Conservation (phyloP, 257 asterid genomes). For the Rehmannia glutinosa region DNA sequence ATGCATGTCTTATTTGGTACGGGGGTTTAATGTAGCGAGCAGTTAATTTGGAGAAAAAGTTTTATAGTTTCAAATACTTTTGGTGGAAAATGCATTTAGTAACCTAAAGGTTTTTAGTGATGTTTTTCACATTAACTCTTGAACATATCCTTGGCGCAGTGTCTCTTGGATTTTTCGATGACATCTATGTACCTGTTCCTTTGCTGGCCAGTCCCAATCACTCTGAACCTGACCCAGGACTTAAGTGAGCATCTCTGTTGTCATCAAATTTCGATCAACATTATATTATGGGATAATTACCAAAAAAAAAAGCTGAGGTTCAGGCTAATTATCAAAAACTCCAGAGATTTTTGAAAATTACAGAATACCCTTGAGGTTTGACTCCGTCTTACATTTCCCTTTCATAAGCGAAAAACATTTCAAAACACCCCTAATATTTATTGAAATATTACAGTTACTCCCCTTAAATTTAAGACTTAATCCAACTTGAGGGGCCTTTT, state of each 20-base stretch:
- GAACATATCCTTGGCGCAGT: slow-evolving; percentile 42
- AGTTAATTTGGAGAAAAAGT: not conserved
- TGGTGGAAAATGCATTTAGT: not conserved
- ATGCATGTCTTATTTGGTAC: not conserved
- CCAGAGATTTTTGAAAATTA: no score
- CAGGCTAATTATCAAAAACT: not conserved
- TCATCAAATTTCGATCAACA: not conserved
- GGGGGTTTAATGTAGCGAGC: not conserved
- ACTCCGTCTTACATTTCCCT: no score
- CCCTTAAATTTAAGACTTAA: no score
- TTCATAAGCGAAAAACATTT: no score
- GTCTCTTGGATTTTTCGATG: slow-evolving; percentile 87
- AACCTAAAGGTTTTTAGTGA: not conserved
- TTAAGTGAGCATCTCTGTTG: slow-evolving; percentile 39
- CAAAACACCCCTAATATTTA: no score
- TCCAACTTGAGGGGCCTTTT: no score
- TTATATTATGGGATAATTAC: not conserved
- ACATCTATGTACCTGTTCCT: slow-evolving; percentile 48
- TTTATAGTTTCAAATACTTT: not conserved
- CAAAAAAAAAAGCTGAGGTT: no score
- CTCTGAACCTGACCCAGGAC: slow-evolving; percentile 60
- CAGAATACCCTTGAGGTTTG: no score
- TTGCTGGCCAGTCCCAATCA: slow-evolving; percentile 34
- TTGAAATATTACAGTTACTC: no score
- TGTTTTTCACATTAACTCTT: slow-evolving; percentile 9